Evolutionary conservation across 192 early-diverging fungal genomes (phyloP), one percentile per base, ranked within the genome.

Genomic region (Entophlyctis helioformis): DNA sequence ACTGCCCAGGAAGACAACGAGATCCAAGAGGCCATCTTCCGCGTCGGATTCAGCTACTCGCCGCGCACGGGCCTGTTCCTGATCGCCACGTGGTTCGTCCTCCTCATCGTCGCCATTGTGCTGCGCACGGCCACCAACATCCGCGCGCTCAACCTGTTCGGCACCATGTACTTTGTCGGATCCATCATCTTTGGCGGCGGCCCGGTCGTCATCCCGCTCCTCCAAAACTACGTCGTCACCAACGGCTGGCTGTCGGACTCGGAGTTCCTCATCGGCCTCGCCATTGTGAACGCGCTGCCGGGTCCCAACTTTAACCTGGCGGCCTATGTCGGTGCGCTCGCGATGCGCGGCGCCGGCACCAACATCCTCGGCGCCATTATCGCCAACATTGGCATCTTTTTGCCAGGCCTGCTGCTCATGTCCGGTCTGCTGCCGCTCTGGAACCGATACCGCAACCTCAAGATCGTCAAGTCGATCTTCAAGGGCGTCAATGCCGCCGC

Each of bases 251-350:
- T 72, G 42, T 55, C 61, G 16, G 47, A 49, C 26, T 44, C 63
- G 5, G 78, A 83, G 42, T 83, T 83, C 49, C 45, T 81, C 27
- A 54, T 80, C 9, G 80, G 78, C 2, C 55, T 80, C 9, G 80
- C 80, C n/a, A 38, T 82, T 23, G 76, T 80, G 26, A 73, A 80
- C 42, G 57, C 60, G 2, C 13, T 50, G n/a, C 55, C 55, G 9
- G 79, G 79, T 0, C 82, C 76, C 19, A 80, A 74, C 41, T 84
- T 82, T 60, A 84, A 84, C 39, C 72, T 84, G 42, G 69, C 74
- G 2, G 76, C 70, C 12, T 84, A 59, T 35, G 62, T 72, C 40
- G 82, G 82, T 1, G 77, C 73, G 0, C 56, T 82, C 0, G 60
- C 75, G 0, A 50, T 80, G 26, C 54, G 70, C 13, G 51, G 52